Evolutionary conservation across 768 basidiomycete genomes (phyloP), one percentile per base, ranked within the genome.

Genomic region (Pilatotrama ljubarskyi): DNA sequence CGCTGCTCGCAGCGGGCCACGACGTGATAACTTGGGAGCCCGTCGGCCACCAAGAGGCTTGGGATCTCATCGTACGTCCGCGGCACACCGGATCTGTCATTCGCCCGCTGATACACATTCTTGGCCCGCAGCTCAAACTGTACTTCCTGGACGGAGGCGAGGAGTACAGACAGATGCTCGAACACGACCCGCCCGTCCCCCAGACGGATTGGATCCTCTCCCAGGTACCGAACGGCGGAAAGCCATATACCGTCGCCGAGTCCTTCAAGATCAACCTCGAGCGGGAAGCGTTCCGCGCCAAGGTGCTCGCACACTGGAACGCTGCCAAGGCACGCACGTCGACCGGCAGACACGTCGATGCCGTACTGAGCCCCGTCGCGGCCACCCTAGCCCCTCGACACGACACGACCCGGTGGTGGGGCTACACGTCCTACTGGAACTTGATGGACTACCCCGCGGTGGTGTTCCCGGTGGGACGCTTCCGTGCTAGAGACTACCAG

Each of bases 361-460:
- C 71, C 17, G 74, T 83, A 56, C 73, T 83, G 11, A 74, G 75
- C 59, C 82, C 82, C 15, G 74, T 75, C 41, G 75, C 78, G 32
- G 75, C 82, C 1, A 80, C 77, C 22, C 67, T 82, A 4, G 81
- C 82, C 26, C 75, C 80, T 6, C 81, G 78, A 8, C 81, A 82
- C 53, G 77, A 78, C 60, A 76, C 74, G 4, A 78, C 76, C 13
- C 70, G 75, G n/a, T 82, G 78, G 76, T 80, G 80, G 79, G 73
- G 75, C 7, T 82, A 82, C 65, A 78, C 77, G 6, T 78, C 78
- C 2, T 78, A 83, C 63, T 82, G 82, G 80, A 84, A 84, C 65
- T 63, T 84, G 53, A 63, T 77, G 61, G 82, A 84, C 67, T 79
- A 78, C 53, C 75, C 82, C 10, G 76, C 75, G 18, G 77, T 75